Evolutionary conservation across 2,329 filamentous ascomycete genomes (phyloP).

Genomic region (Penicillium brevicompactum): DNA sequence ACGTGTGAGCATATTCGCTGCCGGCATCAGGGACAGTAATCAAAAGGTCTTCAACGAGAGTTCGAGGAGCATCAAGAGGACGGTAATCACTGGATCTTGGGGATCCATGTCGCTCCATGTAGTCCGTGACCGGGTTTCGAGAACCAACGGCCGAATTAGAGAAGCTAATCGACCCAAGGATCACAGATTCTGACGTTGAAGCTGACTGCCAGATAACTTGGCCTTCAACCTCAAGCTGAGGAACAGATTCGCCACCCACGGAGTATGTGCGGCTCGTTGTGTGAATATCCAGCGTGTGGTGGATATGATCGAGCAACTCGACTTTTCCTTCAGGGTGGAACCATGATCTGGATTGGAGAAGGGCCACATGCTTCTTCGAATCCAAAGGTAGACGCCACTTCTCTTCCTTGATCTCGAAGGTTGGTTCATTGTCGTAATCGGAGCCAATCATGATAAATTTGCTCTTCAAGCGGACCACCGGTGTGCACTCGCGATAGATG

Average conservation of each 20-base stretch:
- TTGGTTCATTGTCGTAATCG: conserved; percentile 60
- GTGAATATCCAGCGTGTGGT: neutral
- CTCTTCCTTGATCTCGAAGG: neutral
- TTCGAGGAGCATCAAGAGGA: conserved; percentile 67
- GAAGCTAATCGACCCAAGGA: neutral
- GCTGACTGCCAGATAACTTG: neutral
- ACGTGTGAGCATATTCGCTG: conserved; percentile 92
- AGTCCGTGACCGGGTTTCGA: neutral
- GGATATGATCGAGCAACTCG: neutral
- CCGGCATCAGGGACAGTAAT: conserved; percentile 82
- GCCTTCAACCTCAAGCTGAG: neutral
- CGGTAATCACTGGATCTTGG: conserved; percentile 26
- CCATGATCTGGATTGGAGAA: neutral
- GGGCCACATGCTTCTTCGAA: neutral
- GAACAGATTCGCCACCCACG: conserved; percentile 36
- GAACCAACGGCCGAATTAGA: neutral
- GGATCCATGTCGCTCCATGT: neutral
- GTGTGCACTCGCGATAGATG: neutral
- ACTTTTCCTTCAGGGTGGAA: neutral
- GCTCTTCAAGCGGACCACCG: conserved; percentile 85
- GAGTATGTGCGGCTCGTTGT: conserved; percentile 56
- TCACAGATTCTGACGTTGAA: neutral
- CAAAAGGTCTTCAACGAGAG: neutral
- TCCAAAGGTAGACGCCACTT: neutral
- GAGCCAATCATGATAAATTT: conserved; percentile 90